Evolutionary conservation across 140 eudicot species (phyloP).

Genomic region (Ambrosia hybrid): DNA sequence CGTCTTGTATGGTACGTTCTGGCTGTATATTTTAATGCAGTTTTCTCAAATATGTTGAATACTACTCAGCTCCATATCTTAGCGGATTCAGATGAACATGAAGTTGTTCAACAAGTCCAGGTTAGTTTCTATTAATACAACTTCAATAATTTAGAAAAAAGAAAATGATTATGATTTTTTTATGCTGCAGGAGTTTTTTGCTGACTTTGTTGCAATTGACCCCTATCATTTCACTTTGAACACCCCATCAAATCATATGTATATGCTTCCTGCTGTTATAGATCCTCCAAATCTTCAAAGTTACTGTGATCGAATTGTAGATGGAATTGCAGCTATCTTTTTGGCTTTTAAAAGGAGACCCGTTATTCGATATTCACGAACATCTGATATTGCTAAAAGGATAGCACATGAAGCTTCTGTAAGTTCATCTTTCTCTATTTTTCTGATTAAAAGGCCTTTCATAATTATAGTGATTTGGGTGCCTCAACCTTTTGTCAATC

Average conservation of each 20-base stretch:
- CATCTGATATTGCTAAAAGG: constrained; percentile 83
- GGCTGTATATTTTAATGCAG: constrained; percentile 34
- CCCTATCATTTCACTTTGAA: constrained; percentile 76
- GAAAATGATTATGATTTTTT: constrained; percentile 18
- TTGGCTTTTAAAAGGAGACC: constrained; percentile 88
- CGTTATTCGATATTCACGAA: constrained; percentile 74
- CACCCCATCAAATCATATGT: constrained; percentile 76
- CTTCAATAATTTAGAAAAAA: constrained; percentile 23
- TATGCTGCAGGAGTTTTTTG: constrained; percentile 81
- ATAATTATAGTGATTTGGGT: too few species aligned
- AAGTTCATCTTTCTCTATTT: constrained; percentile 30
- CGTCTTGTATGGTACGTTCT: too few species aligned
- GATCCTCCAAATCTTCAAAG: constrained; percentile 72
- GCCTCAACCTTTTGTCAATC: too few species aligned
- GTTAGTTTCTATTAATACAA: too few species aligned
- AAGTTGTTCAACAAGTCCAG: constrained; percentile 85
- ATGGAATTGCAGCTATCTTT: constrained; percentile 88
- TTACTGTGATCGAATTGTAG: constrained; percentile 86
- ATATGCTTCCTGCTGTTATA: constrained; percentile 77
- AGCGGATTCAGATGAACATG: constrained; percentile 97
- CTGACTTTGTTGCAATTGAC: constrained; percentile 89
- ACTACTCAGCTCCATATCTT: constrained; percentile 90
- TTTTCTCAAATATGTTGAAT: constrained; percentile 90
- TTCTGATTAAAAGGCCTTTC: too few species aligned
- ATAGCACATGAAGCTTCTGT: constrained; percentile 87